Conservation (phyloP, 2,329 filamentous ascomycete species). For the Sclerotinia minor region DNA sequence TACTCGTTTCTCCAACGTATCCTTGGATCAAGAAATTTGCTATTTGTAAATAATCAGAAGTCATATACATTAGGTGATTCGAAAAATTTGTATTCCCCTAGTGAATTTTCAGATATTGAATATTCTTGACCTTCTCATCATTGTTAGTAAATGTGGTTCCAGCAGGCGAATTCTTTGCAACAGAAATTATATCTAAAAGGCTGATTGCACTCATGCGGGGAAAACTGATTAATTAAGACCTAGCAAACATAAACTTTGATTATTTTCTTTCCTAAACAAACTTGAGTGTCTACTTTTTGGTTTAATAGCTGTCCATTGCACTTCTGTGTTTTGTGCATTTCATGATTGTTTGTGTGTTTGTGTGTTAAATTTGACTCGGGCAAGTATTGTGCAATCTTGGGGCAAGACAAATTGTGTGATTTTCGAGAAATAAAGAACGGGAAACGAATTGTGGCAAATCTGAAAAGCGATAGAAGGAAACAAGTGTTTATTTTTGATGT, state of each 20-base stretch:
- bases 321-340: background rate
- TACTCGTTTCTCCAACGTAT: background rate
- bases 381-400: background rate
- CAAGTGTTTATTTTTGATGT: background rate
- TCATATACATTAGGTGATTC: too few species aligned
- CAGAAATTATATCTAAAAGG: background rate
- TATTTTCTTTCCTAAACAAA: background rate
- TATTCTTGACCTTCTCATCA: too few species aligned
- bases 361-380: background rate
- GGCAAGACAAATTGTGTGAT: conserved; percentile 37
- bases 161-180: background rate
- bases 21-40: background rate
- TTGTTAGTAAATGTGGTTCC: too few species aligned
- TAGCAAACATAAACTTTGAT: background rate
- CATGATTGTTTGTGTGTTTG: background rate
- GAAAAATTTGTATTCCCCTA: too few species aligned
- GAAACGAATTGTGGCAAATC: conserved; percentile 47
- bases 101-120: too few species aligned
- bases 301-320: background rate
- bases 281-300: background rate
- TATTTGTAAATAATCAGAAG: background rate
- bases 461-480: conserved; percentile 43
- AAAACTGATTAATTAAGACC: background rate
- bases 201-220: background rate
- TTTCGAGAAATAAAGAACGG: conserved; percentile 41